These are phyloP conservation scores for Atkinsonella texensis DNA, from an alignment of 2,329 filamentous ascomycete species.

Conservation along the genomic window DNA sequence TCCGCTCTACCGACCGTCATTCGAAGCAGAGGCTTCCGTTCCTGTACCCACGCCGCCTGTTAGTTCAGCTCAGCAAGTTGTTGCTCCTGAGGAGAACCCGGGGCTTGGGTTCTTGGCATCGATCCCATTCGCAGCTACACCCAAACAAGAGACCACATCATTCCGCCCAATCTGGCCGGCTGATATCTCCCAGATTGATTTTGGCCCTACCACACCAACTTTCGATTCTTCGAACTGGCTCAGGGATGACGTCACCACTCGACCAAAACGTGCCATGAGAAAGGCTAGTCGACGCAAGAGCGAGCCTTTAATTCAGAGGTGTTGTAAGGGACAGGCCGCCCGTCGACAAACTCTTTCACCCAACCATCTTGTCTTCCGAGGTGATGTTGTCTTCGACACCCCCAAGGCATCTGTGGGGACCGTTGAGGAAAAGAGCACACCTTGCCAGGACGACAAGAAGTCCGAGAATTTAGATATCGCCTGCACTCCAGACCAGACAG, in stretches of 20 bases:
- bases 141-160: conserved; percentile 7
- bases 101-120: conserved; percentile 13
- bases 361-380: conserved; percentile 11
- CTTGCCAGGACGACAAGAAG: neutral
- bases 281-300: conserved; percentile 19
- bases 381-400: neutral
- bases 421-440: neutral
- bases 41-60: neutral
- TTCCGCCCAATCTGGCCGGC: conserved; percentile 10
- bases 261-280: conserved; percentile 13
- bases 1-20: neutral
- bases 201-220: conserved; percentile 16
- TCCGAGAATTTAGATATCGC: neutral
- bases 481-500: conserved; percentile 2
- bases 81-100: conserved; percentile 6
- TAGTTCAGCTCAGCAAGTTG: neutral
- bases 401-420: neutral
- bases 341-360: conserved; percentile 19
- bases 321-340: conserved; percentile 10
- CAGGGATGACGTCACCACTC: conserved; percentile 10
- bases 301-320: conserved; percentile 21
- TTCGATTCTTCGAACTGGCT: conserved; percentile 19
- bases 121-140: conserved; percentile 12
- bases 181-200: conserved; percentile 13
- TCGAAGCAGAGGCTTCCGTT: neutral